phyloP scores from a whole-genome alignment of 2,329 filamentous ascomycete species.

The Orbilia brochopaga region DNA sequence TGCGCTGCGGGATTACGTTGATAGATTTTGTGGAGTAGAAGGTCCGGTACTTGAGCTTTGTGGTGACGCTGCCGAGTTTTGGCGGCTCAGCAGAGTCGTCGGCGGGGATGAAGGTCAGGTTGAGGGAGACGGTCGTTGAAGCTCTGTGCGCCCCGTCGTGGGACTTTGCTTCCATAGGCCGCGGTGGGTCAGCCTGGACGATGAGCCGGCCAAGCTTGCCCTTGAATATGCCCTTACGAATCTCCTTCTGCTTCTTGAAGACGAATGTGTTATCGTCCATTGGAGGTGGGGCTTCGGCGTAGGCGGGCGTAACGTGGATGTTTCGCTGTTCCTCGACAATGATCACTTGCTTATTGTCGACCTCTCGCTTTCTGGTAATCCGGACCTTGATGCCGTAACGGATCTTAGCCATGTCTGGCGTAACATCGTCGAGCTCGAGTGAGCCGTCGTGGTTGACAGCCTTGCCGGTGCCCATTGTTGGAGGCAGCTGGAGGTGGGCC shows the following conservation, averaged over 20 bases:
- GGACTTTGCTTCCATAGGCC: constrained; percentile 61
- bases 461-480: constrained; percentile 67
- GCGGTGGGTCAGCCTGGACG: constrained; percentile 67
- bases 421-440: constrained; percentile 65
- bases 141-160: constrained; percentile 58
- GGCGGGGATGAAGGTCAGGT: constrained; percentile 50
- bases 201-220: constrained; percentile 66
- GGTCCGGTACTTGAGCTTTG: constrained; percentile 53
- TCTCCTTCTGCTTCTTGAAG: constrained; percentile 65
- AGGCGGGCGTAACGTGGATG: constrained; percentile 67
- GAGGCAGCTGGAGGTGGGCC: constrained; percentile 67
- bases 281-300: constrained; percentile 67
- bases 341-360: constrained; percentile 58
- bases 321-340: constrained; percentile 64
- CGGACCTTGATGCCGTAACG: constrained; percentile 65
- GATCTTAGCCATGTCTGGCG: constrained; percentile 69
- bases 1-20: constrained; percentile 51
- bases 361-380: constrained; percentile 58
- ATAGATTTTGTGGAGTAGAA: constrained; percentile 54
- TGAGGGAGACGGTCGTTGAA: constrained; percentile 60
- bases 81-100: constrained; percentile 51
- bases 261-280: constrained; percentile 63
- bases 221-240: constrained; percentile 68
- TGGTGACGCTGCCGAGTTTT: constrained; percentile 52
- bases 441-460: constrained; percentile 62